A percentile compares a stretch with the other conserved stretches of the same genome.
Evolutionary conservation across 169 alveolate species (phyloP).

Genomic region (Plasmodium cynomolgi): DNA sequence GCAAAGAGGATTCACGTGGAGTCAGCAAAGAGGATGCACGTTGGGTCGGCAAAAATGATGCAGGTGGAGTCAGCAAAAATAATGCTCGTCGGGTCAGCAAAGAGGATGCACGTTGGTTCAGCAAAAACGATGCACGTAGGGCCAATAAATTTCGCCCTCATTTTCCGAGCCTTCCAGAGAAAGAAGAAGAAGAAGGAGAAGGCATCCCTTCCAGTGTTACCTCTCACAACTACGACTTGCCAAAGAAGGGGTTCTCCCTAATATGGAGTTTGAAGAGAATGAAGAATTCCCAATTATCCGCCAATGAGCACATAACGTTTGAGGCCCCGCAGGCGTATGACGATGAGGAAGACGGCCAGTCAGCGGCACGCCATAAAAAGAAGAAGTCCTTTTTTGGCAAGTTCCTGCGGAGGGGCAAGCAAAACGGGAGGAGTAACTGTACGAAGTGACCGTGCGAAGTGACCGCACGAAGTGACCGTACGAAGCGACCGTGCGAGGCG

Average conservation of each 20-base stretch:
- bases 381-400: constrained; percentile 46
- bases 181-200: not conserved
- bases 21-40: too few species aligned
- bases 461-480: not conserved
- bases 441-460: not conserved
- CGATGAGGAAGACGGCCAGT: not conserved
- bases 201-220: not conserved
- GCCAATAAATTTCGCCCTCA: not conserved
- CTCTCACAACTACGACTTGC: constrained; percentile 46
- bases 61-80: not conserved
- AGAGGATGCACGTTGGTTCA: not conserved
- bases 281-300: constrained; percentile 28
- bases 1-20: not conserved
- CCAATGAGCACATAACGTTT: constrained; percentile 38
- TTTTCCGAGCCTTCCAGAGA: not conserved
- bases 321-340: constrained; percentile 12
- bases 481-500: not conserved
- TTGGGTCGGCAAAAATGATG: not conserved
- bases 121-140: not conserved
- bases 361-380: not conserved
- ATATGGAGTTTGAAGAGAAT: constrained; percentile 61
- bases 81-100: too few species aligned
- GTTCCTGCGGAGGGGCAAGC: not conserved
- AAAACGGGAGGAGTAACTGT: not conserved
- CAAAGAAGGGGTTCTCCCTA: constrained; percentile 67